A percentile compares a stretch with the other conserved stretches of the same genome.
Conservation (phyloP, 345 rosid genomes). For the Arabis alpina region DNA sequence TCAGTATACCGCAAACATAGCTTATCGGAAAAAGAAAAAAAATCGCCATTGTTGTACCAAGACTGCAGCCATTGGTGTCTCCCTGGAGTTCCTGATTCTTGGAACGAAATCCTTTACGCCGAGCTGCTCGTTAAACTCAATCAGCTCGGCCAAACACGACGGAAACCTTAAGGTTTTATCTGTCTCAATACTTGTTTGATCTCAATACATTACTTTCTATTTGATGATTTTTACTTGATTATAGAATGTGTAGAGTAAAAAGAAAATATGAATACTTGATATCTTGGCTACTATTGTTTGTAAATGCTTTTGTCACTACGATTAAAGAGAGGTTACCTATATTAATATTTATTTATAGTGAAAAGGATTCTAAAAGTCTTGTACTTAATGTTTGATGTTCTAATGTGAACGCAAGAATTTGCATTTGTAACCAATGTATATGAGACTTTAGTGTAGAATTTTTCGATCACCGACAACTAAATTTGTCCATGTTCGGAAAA, state of each 20-base stretch:
- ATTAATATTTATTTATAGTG: not conserved
- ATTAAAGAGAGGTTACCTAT: slow-evolving; percentile 27
- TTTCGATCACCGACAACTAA: slow-evolving; percentile 35
- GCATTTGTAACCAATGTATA: not conserved
- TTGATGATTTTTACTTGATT: slow-evolving; percentile 17
- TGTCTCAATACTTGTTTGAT: slow-evolving; percentile 12
- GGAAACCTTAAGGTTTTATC: slow-evolving; percentile 25
- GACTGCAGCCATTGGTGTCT: slow-evolving; percentile 98
- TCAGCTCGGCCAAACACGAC: slow-evolving; percentile 26
- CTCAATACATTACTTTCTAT: slow-evolving; percentile 29
- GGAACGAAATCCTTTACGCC: slow-evolving; percentile 85
- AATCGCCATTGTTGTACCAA: slow-evolving; percentile 60
- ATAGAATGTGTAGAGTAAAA: slow-evolving; percentile 37
- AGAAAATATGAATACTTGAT: not conserved
- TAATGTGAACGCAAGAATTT: slow-evolving; percentile 26
- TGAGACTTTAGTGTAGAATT: not conserved
- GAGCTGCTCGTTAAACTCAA: slow-evolving; percentile 61
- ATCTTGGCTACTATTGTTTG: slow-evolving; percentile 26
- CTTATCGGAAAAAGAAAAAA: slow-evolving; percentile 53
- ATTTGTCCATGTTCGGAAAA: slow-evolving; percentile 19
- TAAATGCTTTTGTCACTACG: slow-evolving; percentile 36
- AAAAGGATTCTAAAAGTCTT: not conserved
- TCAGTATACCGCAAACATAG: slow-evolving; percentile 74
- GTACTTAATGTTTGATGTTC: slow-evolving; percentile 1
- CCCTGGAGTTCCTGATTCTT: slow-evolving; percentile 84